Base-by-base conservation (phyloP, 2,329 filamentous ascomycete species). In the Calonectria montana region DNA sequence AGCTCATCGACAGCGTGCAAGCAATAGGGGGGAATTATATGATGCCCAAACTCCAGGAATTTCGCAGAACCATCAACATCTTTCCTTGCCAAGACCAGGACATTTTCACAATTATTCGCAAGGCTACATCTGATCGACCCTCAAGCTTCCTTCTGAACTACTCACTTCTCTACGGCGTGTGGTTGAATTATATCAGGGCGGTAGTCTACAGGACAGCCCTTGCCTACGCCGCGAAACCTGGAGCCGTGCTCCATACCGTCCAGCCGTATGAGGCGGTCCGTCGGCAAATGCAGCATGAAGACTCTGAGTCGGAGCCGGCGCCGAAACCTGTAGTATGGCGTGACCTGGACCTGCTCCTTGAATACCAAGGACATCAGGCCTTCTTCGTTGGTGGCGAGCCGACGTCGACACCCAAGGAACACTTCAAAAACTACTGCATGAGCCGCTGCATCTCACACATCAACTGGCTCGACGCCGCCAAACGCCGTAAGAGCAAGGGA, bases 371-470 rank as follows among this genome's bases (percentile, higher is more conserved):
- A 9, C 25, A 10, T 2, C 35, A 45, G 37, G 64, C 64, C 16
- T 66, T 66, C 45, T 66, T 66, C 25, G 16, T 57, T 4, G 64
- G 64, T 8, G 15, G 3, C 13, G 35, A 66, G 25, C 37, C 48
- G 1, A 48, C 48, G 16, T 4, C 18, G 4, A 43, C 64, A 25
- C 16, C 25, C 35, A 1, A 57, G 35, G 64, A 35, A 2, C 48
- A 66, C 16, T 57, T 66, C 37, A 66, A 66, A 35, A 41, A 12
- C 39, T 35, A 57, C 39, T 67, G 39, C 39, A 57, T 67, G 65
- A 59, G 48, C 50, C 50, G 37, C 35, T 18, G 64, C 25, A 45
- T 67, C 16, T 57, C 48, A 12, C 37, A 27, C 10, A 27, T 29
- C 13, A 59, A 67, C 65, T 57, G 48, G 65, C 37, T 67, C 18